Evolutionary conservation across 129 eudicot genomes (phyloP), one percentile per base, ranked within the genome.

Genomic region (Scalesia atractyloides): DNA sequence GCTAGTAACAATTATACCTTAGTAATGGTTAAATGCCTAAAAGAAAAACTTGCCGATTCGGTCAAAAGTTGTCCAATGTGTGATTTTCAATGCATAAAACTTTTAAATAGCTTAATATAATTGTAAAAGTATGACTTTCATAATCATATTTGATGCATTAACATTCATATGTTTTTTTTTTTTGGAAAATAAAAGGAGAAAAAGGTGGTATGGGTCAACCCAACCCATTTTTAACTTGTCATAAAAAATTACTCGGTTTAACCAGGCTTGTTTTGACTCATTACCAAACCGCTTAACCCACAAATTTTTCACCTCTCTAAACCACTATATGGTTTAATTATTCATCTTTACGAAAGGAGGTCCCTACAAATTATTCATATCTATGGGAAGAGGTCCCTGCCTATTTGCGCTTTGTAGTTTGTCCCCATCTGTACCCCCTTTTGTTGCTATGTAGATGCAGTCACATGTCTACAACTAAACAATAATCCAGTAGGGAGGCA

Each of bases 381-480:
- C 53, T 53, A 22, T 41, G 59, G 43, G 18, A 54, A 13, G 54
- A 68, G 69, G 69, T 48, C 68, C 74, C 9, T 43, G 43, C 26
- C 62, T 33, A 14, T 58, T 15, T 16, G 16, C 48, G 9, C 73
- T 62, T 49, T 19, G 61, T 18, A n/a, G n/a, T n/a, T n/a, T n/a
- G 33, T 13, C 22, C 34, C 17, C 22, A 5, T 4, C 52, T 68
- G 64, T 39, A 48, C 54, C 17, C 19, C 17, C 0, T 15, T 15
- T 15, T 15, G 7, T 15, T 14, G n/a, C n/a, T 17, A 9, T 9
- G 46, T 72, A 9, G 50, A 12, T 16, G 11, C 9, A 60, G 7
- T 65, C 73, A 26, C 72, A 66, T 75, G 46, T 26, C 66, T 66
- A 75, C 15, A 14, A 7, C 47, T 65, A 20, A 53, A 26, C 0